Conservation (phyloP, 129 eudicot genomes). For the Chrysanthemum makinoi region DNA sequence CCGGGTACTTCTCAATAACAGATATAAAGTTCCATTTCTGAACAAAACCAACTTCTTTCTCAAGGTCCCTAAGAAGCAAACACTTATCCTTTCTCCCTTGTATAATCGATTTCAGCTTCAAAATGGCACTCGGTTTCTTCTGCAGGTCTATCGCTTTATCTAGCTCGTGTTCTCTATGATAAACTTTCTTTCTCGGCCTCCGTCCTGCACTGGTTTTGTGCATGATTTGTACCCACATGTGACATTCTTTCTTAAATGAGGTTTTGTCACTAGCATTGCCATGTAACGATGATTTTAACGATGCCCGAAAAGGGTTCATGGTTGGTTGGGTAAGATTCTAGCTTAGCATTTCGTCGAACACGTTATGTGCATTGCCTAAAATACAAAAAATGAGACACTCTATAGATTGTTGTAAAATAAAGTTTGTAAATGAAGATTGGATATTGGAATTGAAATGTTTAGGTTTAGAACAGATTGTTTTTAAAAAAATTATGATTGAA, state of each 20-base stretch:
- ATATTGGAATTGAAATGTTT: no score
- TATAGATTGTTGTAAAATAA: no score
- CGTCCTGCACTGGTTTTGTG: conserved; percentile 67
- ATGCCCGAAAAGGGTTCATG: neutral
- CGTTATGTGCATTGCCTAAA: no score
- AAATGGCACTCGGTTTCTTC: conserved; percentile 61
- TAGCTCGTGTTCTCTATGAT: conserved; percentile 71
- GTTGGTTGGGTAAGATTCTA: no score
- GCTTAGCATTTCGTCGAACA: no score
- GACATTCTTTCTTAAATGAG: conserved; percentile 26
- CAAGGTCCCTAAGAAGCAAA: conserved; percentile 84
- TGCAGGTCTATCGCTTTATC: conserved; percentile 82
- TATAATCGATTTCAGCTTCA: conserved; percentile 62
- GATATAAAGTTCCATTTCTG: conserved; percentile 89
- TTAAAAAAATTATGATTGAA: no score
- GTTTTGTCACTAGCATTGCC: conserved; percentile 6
- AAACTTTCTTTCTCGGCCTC: conserved; percentile 77
- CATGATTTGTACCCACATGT: conserved; percentile 56
- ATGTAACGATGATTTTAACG: conserved; percentile 18
- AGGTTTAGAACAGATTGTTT: no score
- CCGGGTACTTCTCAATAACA: conserved; percentile 68
- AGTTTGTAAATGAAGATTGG: no score
- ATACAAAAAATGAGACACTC: no score
- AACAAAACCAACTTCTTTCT: conserved; percentile 83
- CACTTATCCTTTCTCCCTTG: conserved; percentile 57